These are phyloP conservation scores for Solanum verrucosum DNA, from an alignment of 257 asterid genomes.

Conservation along the genomic window DNA sequence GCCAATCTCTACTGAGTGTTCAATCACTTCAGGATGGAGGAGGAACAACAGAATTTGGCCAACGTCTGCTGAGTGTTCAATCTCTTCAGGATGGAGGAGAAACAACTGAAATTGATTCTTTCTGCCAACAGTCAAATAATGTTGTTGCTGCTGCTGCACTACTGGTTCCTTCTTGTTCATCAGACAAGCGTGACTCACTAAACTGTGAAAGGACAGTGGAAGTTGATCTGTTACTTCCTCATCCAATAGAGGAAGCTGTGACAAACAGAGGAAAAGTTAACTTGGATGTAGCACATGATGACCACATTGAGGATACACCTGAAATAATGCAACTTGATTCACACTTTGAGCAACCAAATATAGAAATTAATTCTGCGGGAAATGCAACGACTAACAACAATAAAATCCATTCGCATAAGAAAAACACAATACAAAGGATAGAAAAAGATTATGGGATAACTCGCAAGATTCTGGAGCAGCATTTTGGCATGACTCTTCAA, in stretches of 20 bases:
- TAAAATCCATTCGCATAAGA: background rate
- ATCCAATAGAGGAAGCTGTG: background rate
- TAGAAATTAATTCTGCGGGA: background rate
- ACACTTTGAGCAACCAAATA: background rate
- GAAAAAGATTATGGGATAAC: background rate
- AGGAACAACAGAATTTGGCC: background rate
- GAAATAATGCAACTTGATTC: background rate
- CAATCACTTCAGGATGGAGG: background rate
- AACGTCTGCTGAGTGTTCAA: background rate
- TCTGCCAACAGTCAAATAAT: background rate
- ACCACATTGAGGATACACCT: background rate
- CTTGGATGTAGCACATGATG: background rate
- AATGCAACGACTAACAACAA: background rate
- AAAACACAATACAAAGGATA: background rate
- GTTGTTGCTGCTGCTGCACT: background rate
- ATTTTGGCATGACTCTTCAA: background rate
- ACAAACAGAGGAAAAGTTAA: background rate
- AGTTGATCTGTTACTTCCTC: background rate
- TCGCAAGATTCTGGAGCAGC: background rate
- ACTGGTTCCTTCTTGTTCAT: background rate
- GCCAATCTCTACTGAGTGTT: background rate
- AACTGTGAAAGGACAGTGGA: background rate
- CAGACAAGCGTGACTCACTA: background rate
- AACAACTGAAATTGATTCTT: background rate
- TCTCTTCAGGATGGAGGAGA: background rate